These are phyloP conservation scores for Lactarius hengduanensis DNA, from an alignment of 768 basidiomycete species.

Conservation along the genomic window DNA sequence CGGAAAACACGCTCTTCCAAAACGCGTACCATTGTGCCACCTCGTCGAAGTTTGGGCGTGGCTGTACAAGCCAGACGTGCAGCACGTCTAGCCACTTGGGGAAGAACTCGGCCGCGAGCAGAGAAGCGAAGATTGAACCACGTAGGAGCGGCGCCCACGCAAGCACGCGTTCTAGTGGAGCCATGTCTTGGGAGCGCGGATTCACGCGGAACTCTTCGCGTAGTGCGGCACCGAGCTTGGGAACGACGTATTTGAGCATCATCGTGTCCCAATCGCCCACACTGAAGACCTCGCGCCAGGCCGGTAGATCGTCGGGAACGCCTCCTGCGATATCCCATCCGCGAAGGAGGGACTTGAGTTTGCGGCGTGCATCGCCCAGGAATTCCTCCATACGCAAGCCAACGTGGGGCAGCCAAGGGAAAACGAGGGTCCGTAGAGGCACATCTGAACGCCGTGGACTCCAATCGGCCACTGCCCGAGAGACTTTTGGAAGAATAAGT, in stretches of 20 bases:
- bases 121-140: slow-evolving; percentile 71
- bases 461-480: slow-evolving; percentile 84
- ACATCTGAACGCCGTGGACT: slow-evolving; percentile 55
- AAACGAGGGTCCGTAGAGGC: slow-evolving; percentile 76
- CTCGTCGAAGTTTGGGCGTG: slow-evolving; percentile 83
- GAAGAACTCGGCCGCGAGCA: slow-evolving; percentile 92
- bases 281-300: slow-evolving; percentile 81
- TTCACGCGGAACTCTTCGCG: slow-evolving; percentile 89
- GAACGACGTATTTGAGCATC: slow-evolving; percentile 87
- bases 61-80: slow-evolving; percentile 91
- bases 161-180: slow-evolving; percentile 71
- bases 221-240: slow-evolving; percentile 80
- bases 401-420: slow-evolving; percentile 93
- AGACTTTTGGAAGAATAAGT: slow-evolving; percentile 89
- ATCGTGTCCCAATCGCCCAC: slow-evolving; percentile 86
- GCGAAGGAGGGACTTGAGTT: slow-evolving; percentile 76
- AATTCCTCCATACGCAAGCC: slow-evolving; percentile 80
- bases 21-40: slow-evolving; percentile 91
- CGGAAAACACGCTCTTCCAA: slow-evolving; percentile 83
- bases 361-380: slow-evolving; percentile 83
- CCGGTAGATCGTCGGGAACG: slow-evolving; percentile 67
- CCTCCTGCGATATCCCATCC: slow-evolving; percentile 72
- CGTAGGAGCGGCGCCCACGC: slow-evolving; percentile 76
- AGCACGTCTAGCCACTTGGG: slow-evolving; percentile 94
- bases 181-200: slow-evolving; percentile 87